A percentile compares a stretch with the other conserved stretches of the same genome.
Conservation (phyloP, 306 rosid species). For the Citrullus amarus region DNA sequence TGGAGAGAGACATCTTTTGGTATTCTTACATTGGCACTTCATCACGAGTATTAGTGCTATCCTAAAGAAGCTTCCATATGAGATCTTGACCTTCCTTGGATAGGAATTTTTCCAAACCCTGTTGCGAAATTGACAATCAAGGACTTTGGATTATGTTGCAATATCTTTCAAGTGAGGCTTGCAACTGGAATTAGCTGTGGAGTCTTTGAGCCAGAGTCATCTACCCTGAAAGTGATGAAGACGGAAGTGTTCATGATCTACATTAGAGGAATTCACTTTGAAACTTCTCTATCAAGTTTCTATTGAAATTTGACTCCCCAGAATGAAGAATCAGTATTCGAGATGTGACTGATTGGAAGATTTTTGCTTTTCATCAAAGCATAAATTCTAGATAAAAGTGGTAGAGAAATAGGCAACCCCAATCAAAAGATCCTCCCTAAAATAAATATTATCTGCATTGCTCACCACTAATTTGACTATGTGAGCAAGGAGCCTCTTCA, state of each 20-base stretch:
- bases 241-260: not conserved
- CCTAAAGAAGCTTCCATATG: not conserved
- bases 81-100: not conserved
- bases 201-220: not conserved
- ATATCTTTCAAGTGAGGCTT: too few relatives aligned
- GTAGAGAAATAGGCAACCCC: not conserved
- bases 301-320: not conserved
- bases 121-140: not conserved
- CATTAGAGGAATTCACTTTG: not conserved
- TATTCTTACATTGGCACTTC: not conserved
- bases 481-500: not conserved
- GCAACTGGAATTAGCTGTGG: not conserved
- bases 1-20: not conserved
- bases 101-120: not conserved
- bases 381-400: not conserved
- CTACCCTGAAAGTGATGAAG: not conserved
- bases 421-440: not conserved
- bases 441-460: not conserved
- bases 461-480: not conserved
- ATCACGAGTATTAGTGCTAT: not conserved
- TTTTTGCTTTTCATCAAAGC: not conserved
- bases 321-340: not conserved
- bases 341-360: not conserved
- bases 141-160: not conserved
- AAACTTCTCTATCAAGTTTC: not conserved